A percentile compares a stretch with the other conserved stretches of the same genome.
phyloP scores from a whole-genome alignment of 2,329 filamentous ascomycete genomes.

The Trichoderma guizhouense region DNA sequence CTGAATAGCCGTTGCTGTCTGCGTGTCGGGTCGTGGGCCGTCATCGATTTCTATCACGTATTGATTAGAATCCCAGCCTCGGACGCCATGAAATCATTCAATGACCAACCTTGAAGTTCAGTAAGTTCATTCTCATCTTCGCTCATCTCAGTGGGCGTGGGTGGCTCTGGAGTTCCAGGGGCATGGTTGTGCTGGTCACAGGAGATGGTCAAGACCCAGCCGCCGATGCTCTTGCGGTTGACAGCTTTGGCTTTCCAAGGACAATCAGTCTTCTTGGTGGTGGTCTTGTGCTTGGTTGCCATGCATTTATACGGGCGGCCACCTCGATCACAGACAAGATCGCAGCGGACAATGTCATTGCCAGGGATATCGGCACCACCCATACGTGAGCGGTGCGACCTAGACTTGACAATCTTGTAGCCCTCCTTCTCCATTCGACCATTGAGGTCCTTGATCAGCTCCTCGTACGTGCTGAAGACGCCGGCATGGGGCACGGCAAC shows the following conservation, averaged over 20 bases:
- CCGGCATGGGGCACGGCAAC: slow-evolving; percentile 36
- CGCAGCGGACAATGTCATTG: slow-evolving; percentile 44
- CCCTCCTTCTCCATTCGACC: slow-evolving; percentile 42
- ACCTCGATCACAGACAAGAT: slow-evolving; percentile 45
- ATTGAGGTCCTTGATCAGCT: slow-evolving; percentile 40
- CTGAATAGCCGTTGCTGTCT: slow-evolving; percentile 37
- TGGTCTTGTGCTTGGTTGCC: slow-evolving; percentile 45
- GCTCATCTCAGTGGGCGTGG: slow-evolving; percentile 32
- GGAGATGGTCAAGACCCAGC: slow-evolving; percentile 44
- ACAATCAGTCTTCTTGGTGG: slow-evolving; percentile 45
- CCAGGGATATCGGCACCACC: slow-evolving; percentile 39
- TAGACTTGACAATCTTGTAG: slow-evolving; percentile 45
- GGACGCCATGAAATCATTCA: not conserved
- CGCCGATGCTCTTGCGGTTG: slow-evolving; percentile 41
- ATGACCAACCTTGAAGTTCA: slow-evolving; percentile 19
- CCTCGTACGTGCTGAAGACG: slow-evolving; percentile 40
- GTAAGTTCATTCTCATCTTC: slow-evolving; percentile 35
- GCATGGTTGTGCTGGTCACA: slow-evolving; percentile 46
- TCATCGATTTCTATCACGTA: slow-evolving; percentile 22
- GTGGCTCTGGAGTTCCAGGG: slow-evolving; percentile 42
- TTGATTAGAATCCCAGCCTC: not conserved
- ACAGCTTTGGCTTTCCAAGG: slow-evolving; percentile 47
- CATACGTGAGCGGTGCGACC: slow-evolving; percentile 41
- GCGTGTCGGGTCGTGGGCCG: slow-evolving; percentile 34
- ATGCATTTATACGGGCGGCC: slow-evolving; percentile 43